Evolutionary conservation across 768 basidiomycete species (phyloP).

Genomic region (Rhodotorula taiwanensis): DNA sequence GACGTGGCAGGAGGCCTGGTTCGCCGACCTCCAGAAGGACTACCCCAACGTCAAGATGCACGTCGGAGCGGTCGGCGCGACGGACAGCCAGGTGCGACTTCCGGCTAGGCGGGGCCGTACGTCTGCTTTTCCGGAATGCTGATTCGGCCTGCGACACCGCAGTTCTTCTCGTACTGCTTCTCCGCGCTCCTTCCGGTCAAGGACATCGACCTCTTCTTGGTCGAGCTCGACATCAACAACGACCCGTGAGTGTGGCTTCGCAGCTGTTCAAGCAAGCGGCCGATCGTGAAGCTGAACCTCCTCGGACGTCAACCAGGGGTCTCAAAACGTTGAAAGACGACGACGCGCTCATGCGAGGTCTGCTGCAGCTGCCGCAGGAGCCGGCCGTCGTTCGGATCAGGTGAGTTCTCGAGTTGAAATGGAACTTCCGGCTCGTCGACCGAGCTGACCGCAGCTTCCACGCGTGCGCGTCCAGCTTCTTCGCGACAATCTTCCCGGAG

Average conservation of each 20-base stretch:
- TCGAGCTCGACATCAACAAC: constrained; percentile 24
- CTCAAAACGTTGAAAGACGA: constrained; percentile 3
- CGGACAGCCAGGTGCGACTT: constrained; percentile 1
- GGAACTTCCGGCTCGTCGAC: too few species aligned
- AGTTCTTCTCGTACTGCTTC: constrained; percentile 16
- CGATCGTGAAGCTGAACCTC: too few species aligned
- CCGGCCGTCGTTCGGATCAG: constrained; percentile 33
- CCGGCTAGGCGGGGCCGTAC: too few species aligned
- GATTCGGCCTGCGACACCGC: background rate
- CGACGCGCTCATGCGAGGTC: constrained; percentile 30
- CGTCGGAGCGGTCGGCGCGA: constrained; percentile 9
- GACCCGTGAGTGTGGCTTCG: background rate
- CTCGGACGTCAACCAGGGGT: too few species aligned
- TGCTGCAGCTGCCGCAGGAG: constrained; percentile 28
- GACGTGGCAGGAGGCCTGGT: constrained; percentile 1
- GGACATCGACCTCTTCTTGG: constrained; percentile 11
- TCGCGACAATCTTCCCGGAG: constrained; percentile 25
- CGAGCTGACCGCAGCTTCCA: too few species aligned
- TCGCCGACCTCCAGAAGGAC: background rate
- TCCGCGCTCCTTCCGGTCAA: background rate
- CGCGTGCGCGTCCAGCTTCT: constrained; percentile 9
- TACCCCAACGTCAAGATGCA: constrained; percentile 12
- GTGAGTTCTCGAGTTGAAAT: too few species aligned
- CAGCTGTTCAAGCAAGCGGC: background rate
- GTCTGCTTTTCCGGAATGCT: background rate